These are phyloP conservation scores for Bryoglossum gracile DNA, from an alignment of 495 filamentous ascomycete genomes.

Conservation along the genomic window DNA sequence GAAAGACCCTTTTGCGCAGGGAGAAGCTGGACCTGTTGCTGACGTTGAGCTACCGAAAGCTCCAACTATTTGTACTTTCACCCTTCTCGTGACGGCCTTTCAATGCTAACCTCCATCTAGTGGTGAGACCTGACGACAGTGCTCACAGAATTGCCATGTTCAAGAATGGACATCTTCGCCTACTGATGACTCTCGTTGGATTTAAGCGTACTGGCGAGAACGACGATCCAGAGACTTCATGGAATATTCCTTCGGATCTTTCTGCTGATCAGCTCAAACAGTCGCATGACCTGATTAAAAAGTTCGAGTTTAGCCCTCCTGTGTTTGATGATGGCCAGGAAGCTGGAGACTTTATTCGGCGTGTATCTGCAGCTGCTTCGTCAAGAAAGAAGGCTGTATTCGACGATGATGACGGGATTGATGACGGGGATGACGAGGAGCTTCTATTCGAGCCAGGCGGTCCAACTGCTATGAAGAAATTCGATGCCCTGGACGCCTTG, in stretches of 20 bases:
- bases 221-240: slow-evolving; percentile 64
- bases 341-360: slow-evolving; percentile 69
- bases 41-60: slow-evolving; percentile 27
- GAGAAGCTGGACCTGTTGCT: slow-evolving; percentile 9
- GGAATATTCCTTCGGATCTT: slow-evolving; percentile 67
- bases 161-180: slow-evolving; percentile 81
- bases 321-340: slow-evolving; percentile 59
- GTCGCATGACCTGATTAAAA: slow-evolving; percentile 54
- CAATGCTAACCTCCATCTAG: slow-evolving; percentile 28
- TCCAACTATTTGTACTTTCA: slow-evolving; percentile 36
- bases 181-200: slow-evolving; percentile 72
- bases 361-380: slow-evolving; percentile 48
- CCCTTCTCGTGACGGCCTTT: no score
- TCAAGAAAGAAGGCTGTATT: slow-evolving; percentile 43
- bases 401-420: slow-evolving; percentile 53
- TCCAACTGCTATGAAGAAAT: slow-evolving; percentile 47
- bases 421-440: slow-evolving; percentile 47
- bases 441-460: slow-evolving; percentile 64
- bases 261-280: slow-evolving; percentile 56
- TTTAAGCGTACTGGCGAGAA: slow-evolving; percentile 59
- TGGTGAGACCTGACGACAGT: slow-evolving; percentile 62
- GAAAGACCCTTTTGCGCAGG: slow-evolving; percentile 29
- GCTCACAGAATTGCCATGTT: slow-evolving; percentile 67
- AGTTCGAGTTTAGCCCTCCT: slow-evolving; percentile 64
- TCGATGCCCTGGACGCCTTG: slow-evolving; percentile 38